phyloP scores from a whole-genome alignment of 2,329 filamentous ascomycete genomes.

The Cryphonectria naterciae region DNA sequence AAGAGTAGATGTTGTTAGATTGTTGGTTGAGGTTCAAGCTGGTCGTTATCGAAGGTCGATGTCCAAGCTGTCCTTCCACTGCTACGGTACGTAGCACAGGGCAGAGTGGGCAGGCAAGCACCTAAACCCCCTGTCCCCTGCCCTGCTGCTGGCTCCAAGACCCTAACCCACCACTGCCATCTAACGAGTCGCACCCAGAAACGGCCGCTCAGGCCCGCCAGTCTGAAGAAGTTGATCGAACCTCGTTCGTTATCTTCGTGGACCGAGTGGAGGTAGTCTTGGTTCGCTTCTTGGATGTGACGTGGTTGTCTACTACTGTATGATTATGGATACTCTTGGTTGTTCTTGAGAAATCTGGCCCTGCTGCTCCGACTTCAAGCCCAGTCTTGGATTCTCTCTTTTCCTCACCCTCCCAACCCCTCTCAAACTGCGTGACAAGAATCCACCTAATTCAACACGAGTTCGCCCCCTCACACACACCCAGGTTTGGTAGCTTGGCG shows the following conservation, averaged over 20 bases:
- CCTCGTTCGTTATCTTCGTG: background rate
- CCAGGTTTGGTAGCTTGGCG: background rate
- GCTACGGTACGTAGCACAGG: background rate
- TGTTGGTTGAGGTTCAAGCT: constrained; percentile 24
- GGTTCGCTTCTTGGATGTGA: background rate
- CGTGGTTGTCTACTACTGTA: background rate
- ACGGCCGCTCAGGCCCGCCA: background rate
- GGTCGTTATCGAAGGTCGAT: constrained; percentile 14
- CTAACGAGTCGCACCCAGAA: background rate
- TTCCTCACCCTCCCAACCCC: background rate
- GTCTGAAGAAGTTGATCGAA: background rate
- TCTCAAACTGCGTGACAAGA: background rate
- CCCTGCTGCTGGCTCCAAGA: background rate
- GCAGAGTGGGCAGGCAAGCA: background rate
- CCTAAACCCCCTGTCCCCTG: background rate
- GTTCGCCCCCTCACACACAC: background rate
- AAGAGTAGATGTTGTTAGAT: background rate
- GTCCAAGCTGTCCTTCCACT: constrained; percentile 19
- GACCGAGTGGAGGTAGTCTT: background rate
- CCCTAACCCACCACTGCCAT: constrained; percentile 3
- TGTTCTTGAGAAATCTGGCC: background rate
- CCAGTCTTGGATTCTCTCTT: background rate
- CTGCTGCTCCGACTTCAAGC: background rate
- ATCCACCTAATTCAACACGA: background rate
- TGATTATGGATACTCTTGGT: background rate